Base-by-base conservation (phyloP, 2,329 filamentous ascomycete species). In the Acrodontium crateriforme region DNA sequence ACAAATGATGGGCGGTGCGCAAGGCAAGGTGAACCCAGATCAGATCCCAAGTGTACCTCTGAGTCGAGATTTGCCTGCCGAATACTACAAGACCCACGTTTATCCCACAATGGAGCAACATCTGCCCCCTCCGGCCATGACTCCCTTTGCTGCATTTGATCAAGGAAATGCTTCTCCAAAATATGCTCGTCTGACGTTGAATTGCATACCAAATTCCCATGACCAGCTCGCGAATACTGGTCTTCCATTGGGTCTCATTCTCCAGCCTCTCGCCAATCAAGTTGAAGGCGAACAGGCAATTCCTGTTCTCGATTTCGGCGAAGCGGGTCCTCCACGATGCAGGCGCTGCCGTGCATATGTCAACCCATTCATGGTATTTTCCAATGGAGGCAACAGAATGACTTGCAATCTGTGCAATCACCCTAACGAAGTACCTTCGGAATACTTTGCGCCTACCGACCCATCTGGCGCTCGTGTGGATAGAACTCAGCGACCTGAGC, bases 301-400 rank as follows among this genome's bases (percentile, higher is more conserved):
- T 30, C 89, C 89, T 1, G 78, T 98, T 4, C 67, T 98, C 14
- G 89, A 98, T 57, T 98, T 95, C 64, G 89, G 89, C 26, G 84
- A 94, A 22, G 60, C 62, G 20, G 89, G 89, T 0, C 89, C 89
- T 21, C 89, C 89, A 13, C 72, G 89, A 53, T 98, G 89, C 57
- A 74, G 82, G 45, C 70, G 89, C 58, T 98, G 89, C 62, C 71
- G 89, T 50, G 79, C 87, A 9, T 98, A 98, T 58, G 91, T 98
- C 59, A 98, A 98, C 50, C 89, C 89, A 2, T 98, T 98, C 53
- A 95, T 98, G 89, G 80, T 85, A 50, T 98, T 98, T 66, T 72
- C 79, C 34, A 78, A 79, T 10, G 87, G 87, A 19, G 89, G 89
- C 32, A 93, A 87, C 59, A 93, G 92, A 53, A 91, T 93, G 52